Evolutionary conservation across 2,329 filamentous ascomycete species (phyloP).

Genomic region (Phyllosticta paracitricarpa): DNA sequence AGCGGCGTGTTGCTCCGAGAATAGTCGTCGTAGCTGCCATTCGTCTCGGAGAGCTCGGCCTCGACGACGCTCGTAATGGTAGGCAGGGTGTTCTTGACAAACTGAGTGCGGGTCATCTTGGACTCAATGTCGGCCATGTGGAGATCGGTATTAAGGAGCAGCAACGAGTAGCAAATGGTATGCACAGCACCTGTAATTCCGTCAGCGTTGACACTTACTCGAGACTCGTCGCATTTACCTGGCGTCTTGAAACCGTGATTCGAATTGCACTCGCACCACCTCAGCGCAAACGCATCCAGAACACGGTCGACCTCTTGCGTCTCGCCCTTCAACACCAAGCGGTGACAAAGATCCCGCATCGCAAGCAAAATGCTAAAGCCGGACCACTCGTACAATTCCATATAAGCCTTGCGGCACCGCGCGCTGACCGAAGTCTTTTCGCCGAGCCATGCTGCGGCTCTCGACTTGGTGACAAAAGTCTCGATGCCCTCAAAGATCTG

Average conservation of each 20-base stretch:
- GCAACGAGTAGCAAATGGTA: conserved; percentile 91
- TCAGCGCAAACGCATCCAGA: conserved; percentile 73
- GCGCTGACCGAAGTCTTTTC: conserved; percentile 49
- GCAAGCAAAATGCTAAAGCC: conserved; percentile 70
- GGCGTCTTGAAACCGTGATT: conserved; percentile 85
- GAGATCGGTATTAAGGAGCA: conserved; percentile 90
- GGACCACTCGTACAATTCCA: conserved; percentile 82
- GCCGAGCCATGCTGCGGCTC: conserved; percentile 81
- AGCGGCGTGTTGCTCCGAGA: neutral
- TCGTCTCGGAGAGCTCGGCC: conserved; percentile 26
- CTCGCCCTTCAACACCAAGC: conserved; percentile 76
- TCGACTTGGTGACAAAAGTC: conserved; percentile 66
- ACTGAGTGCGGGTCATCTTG: conserved; percentile 92
- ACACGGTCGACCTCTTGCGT: conserved; percentile 96
- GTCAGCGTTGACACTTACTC: neutral
- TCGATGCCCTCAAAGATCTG: conserved; percentile 80
- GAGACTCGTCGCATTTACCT: conserved; percentile 42
- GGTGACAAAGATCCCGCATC: conserved; percentile 70
- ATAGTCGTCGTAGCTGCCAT: conserved; percentile 14
- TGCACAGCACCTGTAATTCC: conserved; percentile 69
- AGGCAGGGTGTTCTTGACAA: conserved; percentile 91
- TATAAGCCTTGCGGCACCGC: conserved; percentile 63
- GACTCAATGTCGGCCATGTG: conserved; percentile 90
- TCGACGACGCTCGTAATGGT: conserved; percentile 72
- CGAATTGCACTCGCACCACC: conserved; percentile 91